Evolutionary conservation across 345 rosid species (phyloP).

Genomic region (Citrus australasica): DNA sequence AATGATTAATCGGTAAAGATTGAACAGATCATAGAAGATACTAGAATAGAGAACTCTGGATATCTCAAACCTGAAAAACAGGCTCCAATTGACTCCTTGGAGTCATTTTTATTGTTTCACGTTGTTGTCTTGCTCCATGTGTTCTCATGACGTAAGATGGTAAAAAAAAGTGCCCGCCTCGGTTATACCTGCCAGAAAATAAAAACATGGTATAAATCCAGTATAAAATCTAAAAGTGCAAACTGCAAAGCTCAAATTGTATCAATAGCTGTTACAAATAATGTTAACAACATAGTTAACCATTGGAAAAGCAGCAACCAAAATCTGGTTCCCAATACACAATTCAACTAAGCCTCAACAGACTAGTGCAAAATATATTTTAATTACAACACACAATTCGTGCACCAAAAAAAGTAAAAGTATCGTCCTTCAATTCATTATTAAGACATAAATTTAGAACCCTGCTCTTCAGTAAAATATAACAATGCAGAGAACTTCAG

Average conservation of each 20-base stretch:
- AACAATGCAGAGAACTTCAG: neutral
- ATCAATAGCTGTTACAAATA: neutral
- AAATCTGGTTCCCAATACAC: neutral
- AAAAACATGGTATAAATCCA: slow-evolving; percentile 16
- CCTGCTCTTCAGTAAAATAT: slow-evolving; percentile 3
- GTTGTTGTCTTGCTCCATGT: slow-evolving; percentile 89
- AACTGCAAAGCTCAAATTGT: neutral
- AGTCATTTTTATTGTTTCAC: slow-evolving; percentile 55
- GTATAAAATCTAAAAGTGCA: neutral
- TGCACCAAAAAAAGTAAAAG: neutral
- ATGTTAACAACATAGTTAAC: neutral
- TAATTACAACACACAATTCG: neutral
- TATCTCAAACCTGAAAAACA: slow-evolving; percentile 72
- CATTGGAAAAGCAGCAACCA: neutral
- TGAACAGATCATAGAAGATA: neutral
- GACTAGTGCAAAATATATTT: neutral
- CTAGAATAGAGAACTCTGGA: neutral
- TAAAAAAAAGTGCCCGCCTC: slow-evolving; percentile 80
- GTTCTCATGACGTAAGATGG: slow-evolving; percentile 91
- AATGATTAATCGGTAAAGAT: neutral
- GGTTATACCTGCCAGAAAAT: slow-evolving; percentile 65
- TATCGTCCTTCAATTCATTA: neutral
- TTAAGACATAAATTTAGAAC: neutral
- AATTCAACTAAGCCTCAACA: neutral
- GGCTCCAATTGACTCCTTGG: slow-evolving; percentile 56